A percentile compares a stretch with the other conserved stretches of the same genome.
Evolutionary conservation across 345 rosid species (phyloP).

Genomic region (Lenwebbia sp.): DNA sequence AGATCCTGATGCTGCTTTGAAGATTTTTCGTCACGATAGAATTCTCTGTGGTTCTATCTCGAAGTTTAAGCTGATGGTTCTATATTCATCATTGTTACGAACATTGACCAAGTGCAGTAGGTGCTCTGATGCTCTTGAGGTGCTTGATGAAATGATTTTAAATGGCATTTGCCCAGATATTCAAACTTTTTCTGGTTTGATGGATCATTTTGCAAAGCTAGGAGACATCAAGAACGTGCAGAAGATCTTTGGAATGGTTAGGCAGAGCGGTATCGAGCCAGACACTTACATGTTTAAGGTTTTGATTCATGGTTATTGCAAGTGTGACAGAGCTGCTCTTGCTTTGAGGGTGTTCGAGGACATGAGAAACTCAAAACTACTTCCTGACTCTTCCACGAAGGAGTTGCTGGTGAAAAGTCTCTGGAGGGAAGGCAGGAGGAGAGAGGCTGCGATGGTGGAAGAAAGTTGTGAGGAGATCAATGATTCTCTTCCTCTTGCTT

Average conservation of each 20-base stretch:
- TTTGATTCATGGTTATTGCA: conserved; percentile 72
- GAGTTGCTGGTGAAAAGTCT: conserved; percentile 77
- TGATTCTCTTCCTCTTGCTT: conserved; percentile 36
- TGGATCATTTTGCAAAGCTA: conserved; percentile 60
- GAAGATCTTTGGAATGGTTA: conserved; percentile 55
- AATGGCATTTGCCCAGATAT: conserved; percentile 52
- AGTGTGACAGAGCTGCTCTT: conserved; percentile 63
- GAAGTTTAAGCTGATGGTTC: conserved; percentile 48
- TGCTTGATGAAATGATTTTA: conserved; percentile 68
- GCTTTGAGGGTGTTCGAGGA: conserved; percentile 75
- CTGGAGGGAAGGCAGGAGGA: conserved; percentile 89
- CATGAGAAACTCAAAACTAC: conserved; percentile 44
- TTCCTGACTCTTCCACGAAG: conserved; percentile 60
- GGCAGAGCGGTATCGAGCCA: conserved; percentile 57
- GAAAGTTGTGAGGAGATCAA: conserved; percentile 31
- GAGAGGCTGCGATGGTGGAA: conserved; percentile 74
- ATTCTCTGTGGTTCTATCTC: conserved; percentile 44
- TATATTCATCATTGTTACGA: conserved; percentile 68
- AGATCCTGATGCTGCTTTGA: conserved; percentile 76
- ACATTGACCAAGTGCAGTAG: conserved; percentile 73
- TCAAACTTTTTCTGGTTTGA: conserved; percentile 81
- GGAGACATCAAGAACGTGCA: conserved; percentile 77
- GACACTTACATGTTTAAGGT: conserved; percentile 72
- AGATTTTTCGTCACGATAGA: conserved; percentile 53
- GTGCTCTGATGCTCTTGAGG: conserved; percentile 45